Evolutionary conservation across 192 early-diverging fungal species (phyloP).

Genomic region (Coemansia nantahalensis): DNA sequence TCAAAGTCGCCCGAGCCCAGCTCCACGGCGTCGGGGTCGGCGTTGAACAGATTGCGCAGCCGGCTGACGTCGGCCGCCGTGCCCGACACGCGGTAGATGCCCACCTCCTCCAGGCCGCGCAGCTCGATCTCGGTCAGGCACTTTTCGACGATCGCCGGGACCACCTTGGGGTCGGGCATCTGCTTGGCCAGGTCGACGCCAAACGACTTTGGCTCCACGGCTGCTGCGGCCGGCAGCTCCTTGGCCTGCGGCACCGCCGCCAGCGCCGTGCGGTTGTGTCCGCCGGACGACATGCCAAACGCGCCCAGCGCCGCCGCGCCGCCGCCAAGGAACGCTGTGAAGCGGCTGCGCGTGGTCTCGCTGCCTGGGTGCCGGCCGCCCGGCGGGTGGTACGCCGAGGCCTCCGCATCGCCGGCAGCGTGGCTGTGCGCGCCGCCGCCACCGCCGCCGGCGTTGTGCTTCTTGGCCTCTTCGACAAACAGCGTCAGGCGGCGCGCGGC

Average conservation of each 20-base stretch:
- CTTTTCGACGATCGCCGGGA: slow-evolving; percentile 63
- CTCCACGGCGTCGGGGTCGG: slow-evolving; percentile 57
- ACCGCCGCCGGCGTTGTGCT: slow-evolving; percentile 27
- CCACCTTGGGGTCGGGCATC: slow-evolving; percentile 57
- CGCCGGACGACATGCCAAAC: slow-evolving; percentile 18
- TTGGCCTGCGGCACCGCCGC: slow-evolving; percentile 10
- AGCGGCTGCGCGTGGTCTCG: slow-evolving; percentile 47
- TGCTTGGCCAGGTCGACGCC: slow-evolving; percentile 60
- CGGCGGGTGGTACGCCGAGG: slow-evolving; percentile 6
- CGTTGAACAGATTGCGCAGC: slow-evolving; percentile 61
- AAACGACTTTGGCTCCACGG: slow-evolving; percentile 57
- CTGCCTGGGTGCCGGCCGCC: slow-evolving; percentile 9
- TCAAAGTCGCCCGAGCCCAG: slow-evolving; percentile 59
- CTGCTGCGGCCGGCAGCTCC: slow-evolving; percentile 4
- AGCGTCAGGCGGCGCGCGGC: slow-evolving; percentile 68
- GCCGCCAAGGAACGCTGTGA: slow-evolving; percentile 47
- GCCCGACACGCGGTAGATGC: slow-evolving; percentile 73
- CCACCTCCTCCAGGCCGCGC: slow-evolving; percentile 70
- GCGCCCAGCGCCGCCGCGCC: slow-evolving; percentile 38
- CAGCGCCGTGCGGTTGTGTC: slow-evolving; percentile 1
- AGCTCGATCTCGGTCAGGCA: slow-evolving; percentile 70
- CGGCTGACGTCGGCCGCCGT: slow-evolving; percentile 60
- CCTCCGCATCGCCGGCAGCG: slow-evolving; percentile 4
- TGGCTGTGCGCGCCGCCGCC: neutral
- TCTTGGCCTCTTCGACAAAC: slow-evolving; percentile 61